Evolutionary conservation across 306 rosid species (phyloP).

Genomic region (Gleditsia sinensis): DNA sequence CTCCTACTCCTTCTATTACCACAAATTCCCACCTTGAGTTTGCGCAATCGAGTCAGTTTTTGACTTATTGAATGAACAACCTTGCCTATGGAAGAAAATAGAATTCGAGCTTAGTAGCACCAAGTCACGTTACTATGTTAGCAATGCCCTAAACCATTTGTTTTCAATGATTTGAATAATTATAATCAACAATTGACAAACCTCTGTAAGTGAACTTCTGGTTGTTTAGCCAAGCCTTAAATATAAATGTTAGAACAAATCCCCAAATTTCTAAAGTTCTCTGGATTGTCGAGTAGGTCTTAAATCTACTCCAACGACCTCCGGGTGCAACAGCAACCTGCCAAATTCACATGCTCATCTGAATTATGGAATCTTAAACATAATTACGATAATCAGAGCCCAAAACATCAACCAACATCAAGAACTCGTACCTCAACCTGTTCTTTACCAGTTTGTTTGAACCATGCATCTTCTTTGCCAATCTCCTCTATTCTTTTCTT

Average conservation of each 20-base stretch:
- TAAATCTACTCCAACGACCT: conserved; percentile 97
- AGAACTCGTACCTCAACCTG: conserved; percentile 58
- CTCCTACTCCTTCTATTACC: no score
- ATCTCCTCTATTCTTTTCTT: conserved; percentile 90
- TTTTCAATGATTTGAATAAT: background rate
- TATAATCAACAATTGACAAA: conserved; percentile 27
- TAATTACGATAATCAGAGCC: background rate
- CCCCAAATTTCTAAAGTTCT: conserved; percentile 99
- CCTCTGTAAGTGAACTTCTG: conserved; percentile 86
- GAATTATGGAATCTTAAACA: conserved; percentile 18
- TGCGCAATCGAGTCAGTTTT: no score
- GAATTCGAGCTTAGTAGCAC: no score
- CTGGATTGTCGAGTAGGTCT: conserved; percentile 95
- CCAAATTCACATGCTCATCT: conserved; percentile 31
- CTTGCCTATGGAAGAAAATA: no score
- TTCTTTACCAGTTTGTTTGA: conserved; percentile 51
- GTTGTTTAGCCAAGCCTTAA: conserved; percentile 81
- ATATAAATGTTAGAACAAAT: conserved; percentile 76
- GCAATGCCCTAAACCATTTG: no score
- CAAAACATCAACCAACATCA: conserved; percentile 22
- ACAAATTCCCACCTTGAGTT: no score
- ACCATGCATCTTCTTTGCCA: conserved; percentile 97
- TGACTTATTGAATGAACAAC: no score
- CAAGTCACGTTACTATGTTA: no score
- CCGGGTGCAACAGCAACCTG: conserved; percentile 96